phyloP scores from a whole-genome alignment of 2,329 filamentous ascomycete genomes.

The Corynespora cassiicola region DNA sequence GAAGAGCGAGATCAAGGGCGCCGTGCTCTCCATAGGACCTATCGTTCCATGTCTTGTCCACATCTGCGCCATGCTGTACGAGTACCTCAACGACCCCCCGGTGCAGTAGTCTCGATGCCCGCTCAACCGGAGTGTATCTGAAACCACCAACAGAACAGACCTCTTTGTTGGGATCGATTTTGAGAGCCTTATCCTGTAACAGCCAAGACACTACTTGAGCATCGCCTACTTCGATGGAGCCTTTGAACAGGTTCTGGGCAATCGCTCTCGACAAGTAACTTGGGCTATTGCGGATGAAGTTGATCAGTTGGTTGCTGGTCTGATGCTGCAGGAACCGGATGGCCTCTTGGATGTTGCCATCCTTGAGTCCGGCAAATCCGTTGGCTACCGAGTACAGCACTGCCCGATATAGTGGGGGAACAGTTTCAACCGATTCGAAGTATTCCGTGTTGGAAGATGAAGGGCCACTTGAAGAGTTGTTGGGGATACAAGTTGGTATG shows the following conservation, averaged over 20 bases:
- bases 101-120: neutral
- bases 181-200: neutral
- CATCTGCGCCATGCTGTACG: neutral
- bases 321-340: neutral
- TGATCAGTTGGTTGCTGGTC: neutral
- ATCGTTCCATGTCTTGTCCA: no score
- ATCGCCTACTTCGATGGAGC: neutral
- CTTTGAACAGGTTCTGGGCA: neutral
- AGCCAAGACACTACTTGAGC: neutral
- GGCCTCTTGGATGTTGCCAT: neutral
- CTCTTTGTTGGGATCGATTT: constrained; percentile 1
- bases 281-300: neutral
- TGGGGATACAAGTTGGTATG: no score
- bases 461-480: no score
- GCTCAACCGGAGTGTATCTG: neutral
- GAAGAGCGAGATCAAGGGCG: no score
- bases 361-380: neutral
- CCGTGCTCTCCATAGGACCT: no score
- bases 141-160: no score
- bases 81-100: neutral
- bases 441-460: no score
- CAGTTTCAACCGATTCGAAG: no score
- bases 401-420: neutral
- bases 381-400: constrained; percentile 1
- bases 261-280: neutral